Conservation (phyloP, 768 basidiomycete genomes). For the Lactifluus pinguis region DNA sequence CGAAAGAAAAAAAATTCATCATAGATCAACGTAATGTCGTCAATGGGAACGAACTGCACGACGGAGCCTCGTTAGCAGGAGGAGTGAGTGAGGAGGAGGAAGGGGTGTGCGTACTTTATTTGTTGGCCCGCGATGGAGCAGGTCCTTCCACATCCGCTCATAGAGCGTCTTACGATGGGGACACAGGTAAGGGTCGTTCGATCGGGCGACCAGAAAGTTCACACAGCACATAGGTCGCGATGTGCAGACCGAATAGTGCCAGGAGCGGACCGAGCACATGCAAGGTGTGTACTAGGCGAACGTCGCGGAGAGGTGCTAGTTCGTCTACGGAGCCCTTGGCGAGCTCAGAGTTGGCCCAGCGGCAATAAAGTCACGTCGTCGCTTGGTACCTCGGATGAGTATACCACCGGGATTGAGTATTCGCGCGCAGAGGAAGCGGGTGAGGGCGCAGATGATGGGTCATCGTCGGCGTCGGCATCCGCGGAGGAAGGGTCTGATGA, state of each 20-base stretch:
- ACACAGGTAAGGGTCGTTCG: conserved; percentile 67
- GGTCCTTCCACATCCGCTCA: conserved; percentile 64
- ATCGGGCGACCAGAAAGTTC: conserved; percentile 81
- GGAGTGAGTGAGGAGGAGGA: too few species aligned
- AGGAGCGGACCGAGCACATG: conserved; percentile 89
- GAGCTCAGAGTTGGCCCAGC: conserved; percentile 83
- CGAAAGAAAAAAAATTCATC: too few species aligned
- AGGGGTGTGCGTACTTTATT: conserved; percentile 39
- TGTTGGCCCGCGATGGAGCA: conserved; percentile 53
- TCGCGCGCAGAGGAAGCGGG: conserved; percentile 28
- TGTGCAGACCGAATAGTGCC: conserved; percentile 84
- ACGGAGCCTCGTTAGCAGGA: too few species aligned
- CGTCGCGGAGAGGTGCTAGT: conserved; percentile 84
- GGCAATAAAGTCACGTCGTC: conserved; percentile 80
- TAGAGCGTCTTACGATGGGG: conserved; percentile 82
- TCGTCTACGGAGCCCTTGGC: conserved; percentile 83
- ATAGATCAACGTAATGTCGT: too few species aligned
- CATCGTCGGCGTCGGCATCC: not conserved
- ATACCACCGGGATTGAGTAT: conserved; percentile 76
- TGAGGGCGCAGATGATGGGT: not conserved
- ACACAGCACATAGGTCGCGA: conserved; percentile 82
- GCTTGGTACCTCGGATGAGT: conserved; percentile 89
- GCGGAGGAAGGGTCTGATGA: too few species aligned
- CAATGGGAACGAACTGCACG: too few species aligned
- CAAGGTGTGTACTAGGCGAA: conserved; percentile 85